phyloP scores from a whole-genome alignment of 129 eudicot species.

The Sambucus nigra region DNA sequence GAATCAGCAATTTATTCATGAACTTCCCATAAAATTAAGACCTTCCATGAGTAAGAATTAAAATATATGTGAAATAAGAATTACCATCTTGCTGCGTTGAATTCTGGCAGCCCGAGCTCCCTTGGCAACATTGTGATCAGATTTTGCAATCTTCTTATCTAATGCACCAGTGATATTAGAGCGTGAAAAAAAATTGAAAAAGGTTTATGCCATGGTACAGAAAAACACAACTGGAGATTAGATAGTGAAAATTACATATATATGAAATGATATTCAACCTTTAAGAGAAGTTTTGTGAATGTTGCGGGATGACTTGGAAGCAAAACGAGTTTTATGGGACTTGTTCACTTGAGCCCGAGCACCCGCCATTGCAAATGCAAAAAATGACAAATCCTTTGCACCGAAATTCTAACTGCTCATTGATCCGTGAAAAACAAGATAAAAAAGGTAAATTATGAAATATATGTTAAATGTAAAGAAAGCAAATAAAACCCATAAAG shows the following conservation, averaged over 20 bases:
- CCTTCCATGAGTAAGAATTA: not conserved
- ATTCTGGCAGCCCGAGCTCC: conserved; percentile 81
- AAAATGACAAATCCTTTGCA: too few relatives aligned
- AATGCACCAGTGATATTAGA: not conserved
- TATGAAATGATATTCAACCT: conserved; percentile 29
- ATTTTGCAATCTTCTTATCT: conserved; percentile 58
- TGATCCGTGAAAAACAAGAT: too few relatives aligned
- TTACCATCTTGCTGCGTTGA: conserved; percentile 79
- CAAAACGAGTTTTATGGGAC: conserved; percentile 77
- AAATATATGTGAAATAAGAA: not conserved
- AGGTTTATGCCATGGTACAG: not conserved
- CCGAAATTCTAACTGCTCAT: too few relatives aligned
- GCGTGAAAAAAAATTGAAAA: not conserved
- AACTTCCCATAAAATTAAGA: not conserved
- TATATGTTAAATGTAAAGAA: too few relatives aligned
- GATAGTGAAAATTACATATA: too few relatives aligned
- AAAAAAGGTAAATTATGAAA: too few relatives aligned
- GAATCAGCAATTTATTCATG: not conserved
- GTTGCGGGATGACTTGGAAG: conserved; percentile 85
- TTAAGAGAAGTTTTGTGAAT: conserved; percentile 60
- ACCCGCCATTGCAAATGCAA: conserved; percentile 45
- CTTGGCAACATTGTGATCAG: conserved; percentile 46
- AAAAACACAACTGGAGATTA: not conserved
- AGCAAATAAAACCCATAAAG: too few relatives aligned
- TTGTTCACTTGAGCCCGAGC: conserved; percentile 73